phyloP scores from a whole-genome alignment of 306 rosid genomes.

The Lathyrus sativus region DNA sequence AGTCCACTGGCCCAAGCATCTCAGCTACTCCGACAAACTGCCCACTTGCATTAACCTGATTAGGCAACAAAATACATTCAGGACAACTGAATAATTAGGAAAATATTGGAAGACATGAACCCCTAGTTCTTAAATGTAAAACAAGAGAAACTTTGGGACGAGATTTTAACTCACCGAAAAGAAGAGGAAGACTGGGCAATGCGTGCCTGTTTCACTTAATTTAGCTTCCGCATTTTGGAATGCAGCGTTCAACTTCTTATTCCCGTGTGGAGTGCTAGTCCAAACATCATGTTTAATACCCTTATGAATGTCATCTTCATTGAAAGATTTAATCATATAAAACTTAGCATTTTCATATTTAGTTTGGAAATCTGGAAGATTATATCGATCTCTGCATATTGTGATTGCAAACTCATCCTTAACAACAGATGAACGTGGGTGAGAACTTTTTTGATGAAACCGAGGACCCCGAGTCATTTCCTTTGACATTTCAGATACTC shows the following conservation, averaged over 20 bases:
- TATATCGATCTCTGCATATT: slow-evolving; percentile 55
- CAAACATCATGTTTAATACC: slow-evolving; percentile 76
- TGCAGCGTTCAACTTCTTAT: slow-evolving; percentile 66
- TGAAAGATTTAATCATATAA: slow-evolving; percentile 80
- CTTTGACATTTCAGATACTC: slow-evolving; percentile 49
- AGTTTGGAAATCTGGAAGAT: slow-evolving; percentile 61
- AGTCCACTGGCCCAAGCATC: slow-evolving; percentile 81
- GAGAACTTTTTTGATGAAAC: slow-evolving; percentile 44
- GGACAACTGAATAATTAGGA: slow-evolving; percentile 4
- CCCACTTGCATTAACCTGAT: slow-evolving; percentile 80
- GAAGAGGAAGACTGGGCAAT: slow-evolving; percentile 77
- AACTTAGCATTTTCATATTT: slow-evolving; percentile 65
- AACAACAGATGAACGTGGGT: slow-evolving; percentile 42
- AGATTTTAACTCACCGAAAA: slow-evolving; percentile 70
- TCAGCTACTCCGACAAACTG: slow-evolving; percentile 90
- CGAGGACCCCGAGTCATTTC: slow-evolving; percentile 78
- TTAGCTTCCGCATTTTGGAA: slow-evolving; percentile 63
- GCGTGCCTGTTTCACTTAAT: slow-evolving; percentile 46
- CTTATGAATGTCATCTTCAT: slow-evolving; percentile 87
- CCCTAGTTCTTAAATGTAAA: slow-evolving; percentile 11
- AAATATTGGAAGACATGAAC: slow-evolving; percentile 7
- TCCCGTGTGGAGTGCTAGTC: slow-evolving; percentile 83
- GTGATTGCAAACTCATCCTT: slow-evolving; percentile 48
- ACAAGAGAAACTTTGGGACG: slow-evolving; percentile 8
- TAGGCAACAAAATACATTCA: slow-evolving; percentile 17